Conservation (phyloP, 1,284 basidiomycete species). For the Cystobasidium slooffiae region DNA sequence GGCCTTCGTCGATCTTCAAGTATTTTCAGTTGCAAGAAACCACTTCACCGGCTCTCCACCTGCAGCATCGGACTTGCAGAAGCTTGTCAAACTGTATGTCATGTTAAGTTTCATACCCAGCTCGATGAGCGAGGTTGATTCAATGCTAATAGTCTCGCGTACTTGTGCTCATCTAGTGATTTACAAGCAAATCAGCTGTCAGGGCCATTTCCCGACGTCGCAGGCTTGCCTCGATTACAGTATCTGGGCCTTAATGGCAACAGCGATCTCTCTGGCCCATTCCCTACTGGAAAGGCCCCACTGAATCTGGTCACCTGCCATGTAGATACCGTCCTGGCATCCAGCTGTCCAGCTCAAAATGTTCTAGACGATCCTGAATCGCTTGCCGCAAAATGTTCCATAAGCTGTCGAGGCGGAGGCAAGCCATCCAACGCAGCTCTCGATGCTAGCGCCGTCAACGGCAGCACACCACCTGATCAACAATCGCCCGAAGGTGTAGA, state of each 20-base stretch:
- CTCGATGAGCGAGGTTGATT: not conserved
- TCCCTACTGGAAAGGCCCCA: slow-evolving; percentile 30
- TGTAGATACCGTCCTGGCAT: slow-evolving; percentile 41
- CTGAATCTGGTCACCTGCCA: slow-evolving; percentile 33
- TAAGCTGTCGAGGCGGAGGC: slow-evolving; percentile 44
- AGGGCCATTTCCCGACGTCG: slow-evolving; percentile 45
- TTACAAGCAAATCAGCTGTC: slow-evolving; percentile 36
- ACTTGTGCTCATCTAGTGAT: slow-evolving; percentile 17
- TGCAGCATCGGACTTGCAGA: slow-evolving; percentile 10
- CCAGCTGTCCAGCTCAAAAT: slow-evolving; percentile 35
- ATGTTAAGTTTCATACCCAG: too few species aligned
- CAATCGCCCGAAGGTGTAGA: not conserved
- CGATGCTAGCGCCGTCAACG: not conserved
- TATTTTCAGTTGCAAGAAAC: slow-evolving; percentile 44
- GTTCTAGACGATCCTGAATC: slow-evolving; percentile 26
- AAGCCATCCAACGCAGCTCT: slow-evolving; percentile 22
- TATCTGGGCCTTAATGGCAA: not conserved
- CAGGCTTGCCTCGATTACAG: slow-evolving; percentile 21
- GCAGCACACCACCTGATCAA: not conserved
- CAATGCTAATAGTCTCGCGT: not conserved
- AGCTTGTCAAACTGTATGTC: slow-evolving; percentile 46
- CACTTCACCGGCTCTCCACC: slow-evolving; percentile 35
- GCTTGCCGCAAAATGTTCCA: slow-evolving; percentile 42
- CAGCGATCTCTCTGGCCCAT: slow-evolving; percentile 4
- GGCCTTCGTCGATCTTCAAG: slow-evolving; percentile 17